Evolutionary conservation across 495 filamentous ascomycete genomes (phyloP), one percentile per base, ranked within the genome.

Genomic region (Aspergillus olivimuriae): DNA sequence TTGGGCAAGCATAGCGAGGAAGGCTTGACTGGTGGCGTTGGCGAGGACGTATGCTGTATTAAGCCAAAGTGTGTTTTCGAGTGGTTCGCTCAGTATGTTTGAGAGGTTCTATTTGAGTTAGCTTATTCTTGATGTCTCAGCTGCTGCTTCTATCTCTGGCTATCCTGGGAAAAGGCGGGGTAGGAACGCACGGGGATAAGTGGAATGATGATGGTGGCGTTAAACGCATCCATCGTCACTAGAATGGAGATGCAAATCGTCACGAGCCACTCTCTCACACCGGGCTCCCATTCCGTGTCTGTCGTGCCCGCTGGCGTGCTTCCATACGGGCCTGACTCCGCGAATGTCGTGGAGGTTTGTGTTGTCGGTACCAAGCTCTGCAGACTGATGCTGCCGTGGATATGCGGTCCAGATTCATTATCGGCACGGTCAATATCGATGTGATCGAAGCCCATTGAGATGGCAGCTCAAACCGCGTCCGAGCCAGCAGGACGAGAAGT

Each of bases 141-240:
- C n/a, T n/a, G n/a, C n/a, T n/a, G n/a, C n/a, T n/a, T n/a, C n/a
- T n/a, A n/a, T n/a, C n/a, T n/a, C n/a, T n/a, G n/a, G n/a, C n/a
- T n/a, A n/a, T n/a, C n/a, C n/a, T n/a, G n/a, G n/a, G n/a, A n/a
- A n/a, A n/a, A n/a, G n/a, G n/a, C n/a, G n/a, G n/a, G n/a, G n/a
- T n/a, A n/a, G 8, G 50, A 46, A 46, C 46, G 23, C 48, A 40
- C 42, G 34, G 45, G 33, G 26, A 43, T 28, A 15, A 61, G 47
- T 12, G 66, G 54, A 16, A 68, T 61, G 41, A 65, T 46, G 15
- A 65, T 50, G 0, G 65, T 63, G 15, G 58, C 56, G 43, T 68
- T 55, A 38, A 66, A 70, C 4, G 61, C 54, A 48, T 70, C 66
- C 63, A 70, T 68, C 53, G 62, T 58, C 4, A 61, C 54, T 24